phyloP scores from a whole-genome alignment of 305 asterid species.

The Fraxinus velutina region DNA sequence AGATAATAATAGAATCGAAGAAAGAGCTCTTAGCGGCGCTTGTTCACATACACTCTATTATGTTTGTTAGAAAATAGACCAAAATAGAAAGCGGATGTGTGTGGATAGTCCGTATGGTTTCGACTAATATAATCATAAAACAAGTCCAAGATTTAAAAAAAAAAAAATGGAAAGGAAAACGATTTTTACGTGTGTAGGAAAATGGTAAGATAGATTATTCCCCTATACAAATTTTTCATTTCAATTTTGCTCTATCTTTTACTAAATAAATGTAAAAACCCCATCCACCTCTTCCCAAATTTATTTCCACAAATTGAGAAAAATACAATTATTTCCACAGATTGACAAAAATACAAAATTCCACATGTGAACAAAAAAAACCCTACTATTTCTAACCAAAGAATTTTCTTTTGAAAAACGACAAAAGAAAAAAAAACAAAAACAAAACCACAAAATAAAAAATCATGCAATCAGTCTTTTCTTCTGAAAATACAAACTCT shows the following conservation, averaged over 20 bases:
- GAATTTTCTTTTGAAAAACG: background rate
- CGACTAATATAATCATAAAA: background rate
- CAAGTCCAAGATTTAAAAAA: background rate
- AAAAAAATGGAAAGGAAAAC: background rate
- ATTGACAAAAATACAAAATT: background rate
- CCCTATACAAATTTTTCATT: background rate
- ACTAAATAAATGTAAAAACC: background rate
- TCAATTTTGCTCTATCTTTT: background rate
- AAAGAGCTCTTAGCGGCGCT: background rate
- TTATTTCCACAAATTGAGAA: background rate
- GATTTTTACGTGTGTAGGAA: background rate
- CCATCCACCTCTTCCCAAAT: background rate
- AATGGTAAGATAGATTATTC: background rate
- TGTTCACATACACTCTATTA: background rate
- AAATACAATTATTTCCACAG: background rate
- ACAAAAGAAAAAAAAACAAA: background rate
- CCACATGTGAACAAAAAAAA: slow-evolving; percentile 14
- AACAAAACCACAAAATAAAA: slow-evolving; percentile 6
- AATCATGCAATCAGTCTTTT: slow-evolving; percentile 19
- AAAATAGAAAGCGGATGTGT: background rate
- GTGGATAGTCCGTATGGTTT: background rate
- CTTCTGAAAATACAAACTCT: slow-evolving; percentile 25
- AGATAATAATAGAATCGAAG: no score
- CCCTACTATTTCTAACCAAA: slow-evolving; percentile 12
- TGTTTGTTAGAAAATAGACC: background rate